These are phyloP conservation scores for Ogataea thermomethanolica DNA, from an alignment of 805 yeast genomes.

Conservation along the genomic window DNA sequence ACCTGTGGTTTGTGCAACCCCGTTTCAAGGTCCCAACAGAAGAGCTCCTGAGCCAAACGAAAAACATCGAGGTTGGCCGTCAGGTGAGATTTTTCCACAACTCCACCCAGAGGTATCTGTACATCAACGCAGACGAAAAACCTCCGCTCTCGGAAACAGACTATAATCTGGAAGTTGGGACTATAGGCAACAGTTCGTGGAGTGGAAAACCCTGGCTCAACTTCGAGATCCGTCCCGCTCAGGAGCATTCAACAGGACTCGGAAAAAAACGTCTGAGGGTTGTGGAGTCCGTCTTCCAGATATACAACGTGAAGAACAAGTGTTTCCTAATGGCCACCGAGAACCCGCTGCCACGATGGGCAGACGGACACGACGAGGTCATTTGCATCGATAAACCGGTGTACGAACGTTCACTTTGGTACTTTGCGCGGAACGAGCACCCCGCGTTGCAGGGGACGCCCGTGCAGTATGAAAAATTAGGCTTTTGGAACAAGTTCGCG, in stretches of 20 bases:
- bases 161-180: conserved; percentile 78
- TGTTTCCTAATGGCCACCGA: conserved; percentile 77
- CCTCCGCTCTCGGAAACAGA: conserved; percentile 93
- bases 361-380: conserved; percentile 80
- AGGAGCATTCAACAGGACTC: conserved; percentile 33
- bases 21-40: conserved; percentile 37
- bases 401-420: conserved; percentile 66
- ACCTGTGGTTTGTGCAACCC: conserved; percentile 70
- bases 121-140: conserved; percentile 57
- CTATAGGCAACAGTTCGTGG: conserved; percentile 60
- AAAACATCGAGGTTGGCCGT: conserved; percentile 44
- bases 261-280: conserved; percentile 44
- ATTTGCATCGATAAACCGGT: conserved; percentile 77
- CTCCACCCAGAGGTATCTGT: conserved; percentile 61
- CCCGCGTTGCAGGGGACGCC: conserved; percentile 41
- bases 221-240: conserved; percentile 57
- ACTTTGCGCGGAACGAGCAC: conserved; percentile 62
- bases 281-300: conserved; percentile 64
- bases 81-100: conserved; percentile 67
- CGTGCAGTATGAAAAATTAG: conserved; percentile 30
- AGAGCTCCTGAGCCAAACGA: conserved; percentile 33
- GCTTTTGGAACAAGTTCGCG: conserved; percentile 47
- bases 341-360: conserved; percentile 76
- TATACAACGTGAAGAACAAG: conserved; percentile 60
- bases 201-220: conserved; percentile 66